Percentiles rank a stretch among this genome's conserved stretches.
These are phyloP conservation scores for Ramicandelaber brevisporus DNA, from an alignment of 192 early-diverging fungal species.

Conservation along the genomic window DNA sequence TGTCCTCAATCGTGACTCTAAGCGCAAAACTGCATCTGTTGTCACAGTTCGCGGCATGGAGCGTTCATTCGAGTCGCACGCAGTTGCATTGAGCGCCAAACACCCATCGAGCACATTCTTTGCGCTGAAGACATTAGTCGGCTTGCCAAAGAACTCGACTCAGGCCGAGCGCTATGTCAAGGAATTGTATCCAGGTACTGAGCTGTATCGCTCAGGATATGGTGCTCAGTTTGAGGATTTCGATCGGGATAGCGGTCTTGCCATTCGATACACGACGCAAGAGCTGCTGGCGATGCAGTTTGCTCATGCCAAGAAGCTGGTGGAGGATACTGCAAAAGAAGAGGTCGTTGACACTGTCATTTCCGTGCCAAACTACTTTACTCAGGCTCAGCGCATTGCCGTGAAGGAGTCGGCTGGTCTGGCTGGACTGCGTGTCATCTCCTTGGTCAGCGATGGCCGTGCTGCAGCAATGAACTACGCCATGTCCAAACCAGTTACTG, in stretches of 20 bases:
- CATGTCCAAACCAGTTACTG: slow-evolving; percentile 34
- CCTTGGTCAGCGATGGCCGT: slow-evolving; percentile 81
- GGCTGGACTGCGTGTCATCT: slow-evolving; percentile 55
- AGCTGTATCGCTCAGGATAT: slow-evolving; percentile 42
- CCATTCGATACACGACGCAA: slow-evolving; percentile 38
- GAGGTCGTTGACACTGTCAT: slow-evolving; percentile 69
- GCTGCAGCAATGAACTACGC: slow-evolving; percentile 92
- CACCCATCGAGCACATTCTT: slow-evolving; percentile 55
- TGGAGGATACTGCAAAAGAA: slow-evolving; percentile 44
- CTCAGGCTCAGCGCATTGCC: slow-evolving; percentile 72
- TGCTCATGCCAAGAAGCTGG: slow-evolving; percentile 63
- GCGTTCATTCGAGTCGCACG: slow-evolving; percentile 71
- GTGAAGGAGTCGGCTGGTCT: slow-evolving; percentile 81
- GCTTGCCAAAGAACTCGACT: slow-evolving; percentile 44
- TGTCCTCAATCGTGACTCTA: slow-evolving; percentile 87
- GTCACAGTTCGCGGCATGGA: slow-evolving; percentile 56
- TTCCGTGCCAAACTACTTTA: slow-evolving; percentile 81
- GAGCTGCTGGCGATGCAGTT: slow-evolving; percentile 91
- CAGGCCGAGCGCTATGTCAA: slow-evolving; percentile 35
- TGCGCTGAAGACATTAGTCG: slow-evolving; percentile 63
- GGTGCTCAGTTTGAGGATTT: slow-evolving; percentile 18
- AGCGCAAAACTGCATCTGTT: slow-evolving; percentile 72
- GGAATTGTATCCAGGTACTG: slow-evolving; percentile 33
- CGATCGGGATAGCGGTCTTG: no score
- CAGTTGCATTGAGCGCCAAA: slow-evolving; percentile 19